Evolutionary conservation across 345 rosid genomes (phyloP), one percentile per base, ranked within the genome.

Genomic region (Hibiscus syriacus): DNA sequence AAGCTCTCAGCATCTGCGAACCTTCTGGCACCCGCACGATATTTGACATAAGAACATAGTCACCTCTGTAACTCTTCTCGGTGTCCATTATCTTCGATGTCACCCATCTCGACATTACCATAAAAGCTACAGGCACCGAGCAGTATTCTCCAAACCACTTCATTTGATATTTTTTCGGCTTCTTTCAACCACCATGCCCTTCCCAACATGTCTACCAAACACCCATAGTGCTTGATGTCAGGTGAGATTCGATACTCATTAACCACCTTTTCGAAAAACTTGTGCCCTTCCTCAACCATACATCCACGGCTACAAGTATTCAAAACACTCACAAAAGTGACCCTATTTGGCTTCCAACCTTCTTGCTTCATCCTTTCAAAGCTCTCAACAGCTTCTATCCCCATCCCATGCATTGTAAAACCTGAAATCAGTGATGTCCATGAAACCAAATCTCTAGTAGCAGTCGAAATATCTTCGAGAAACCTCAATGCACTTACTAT

Each of bases 301-400:
- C 90, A 96, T 76, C 90, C 97, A 72, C 90, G 98, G 68, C 97
- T 92, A 62, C 95, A 90, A 50, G 90, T 96, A 79, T 77, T 88
- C 67, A 92, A 72, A 58, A 88, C 83, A 72, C 96, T 85, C 75
- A 92, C 61, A 75, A 85, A 85, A 2, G 97, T 88, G 49, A 88
- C 91, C 73, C 82, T 74, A 38, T 90, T 92, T 0, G 97, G 90
- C 19, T 64, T 84, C 73, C 84, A 50, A 19, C 90, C 87, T 26
- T 54, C 50, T 68, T 63, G 81, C 78, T 82, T 85, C 90, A 92
- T 88, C 71, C 75, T 81, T 46, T 76, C 76, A 74, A 87, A 90
- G 67, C 63, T 20, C 48, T 63, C 75, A 12, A 82, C 76, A 0
- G 98, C 98, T 78, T 85, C 94, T 69, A 77, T 81, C 10, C 88